These are phyloP conservation scores for Salix dunnii DNA, from an alignment of 345 rosid genomes.

Conservation along the genomic window DNA sequence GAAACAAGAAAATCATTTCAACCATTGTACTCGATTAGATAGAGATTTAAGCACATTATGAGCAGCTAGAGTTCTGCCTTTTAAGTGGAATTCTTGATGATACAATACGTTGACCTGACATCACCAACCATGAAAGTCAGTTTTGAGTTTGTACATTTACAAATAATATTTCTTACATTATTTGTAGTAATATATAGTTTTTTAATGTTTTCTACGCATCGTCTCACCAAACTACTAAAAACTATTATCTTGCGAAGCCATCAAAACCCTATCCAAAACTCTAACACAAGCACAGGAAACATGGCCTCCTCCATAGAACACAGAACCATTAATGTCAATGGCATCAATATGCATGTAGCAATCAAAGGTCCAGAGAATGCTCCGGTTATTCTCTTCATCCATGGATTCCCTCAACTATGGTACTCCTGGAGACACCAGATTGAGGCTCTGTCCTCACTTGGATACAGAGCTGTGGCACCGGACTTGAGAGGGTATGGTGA, in stretches of 20 bases:
- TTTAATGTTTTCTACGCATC: too few species aligned
- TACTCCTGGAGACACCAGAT: slow-evolving; percentile 18
- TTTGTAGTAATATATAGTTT: too few species aligned
- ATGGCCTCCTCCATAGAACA: neutral
- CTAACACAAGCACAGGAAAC: neutral
- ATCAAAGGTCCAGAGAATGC: neutral
- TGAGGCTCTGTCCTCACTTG: neutral
- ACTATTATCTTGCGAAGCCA: neutral
- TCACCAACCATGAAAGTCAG: too few species aligned
- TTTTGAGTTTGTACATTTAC: too few species aligned
- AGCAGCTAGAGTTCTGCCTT: too few species aligned
- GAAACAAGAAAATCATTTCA: too few species aligned
- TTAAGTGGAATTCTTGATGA: too few species aligned
- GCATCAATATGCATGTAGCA: slow-evolving; percentile 2
- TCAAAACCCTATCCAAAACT: neutral
- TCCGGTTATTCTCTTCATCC: slow-evolving; percentile 11
- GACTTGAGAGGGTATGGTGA: slow-evolving; percentile 17
- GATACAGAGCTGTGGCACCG: slow-evolving; percentile 10
- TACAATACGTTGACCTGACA: too few species aligned
- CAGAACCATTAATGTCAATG: neutral
- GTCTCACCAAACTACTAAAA: too few species aligned
- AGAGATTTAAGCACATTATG: too few species aligned
- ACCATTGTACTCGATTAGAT: too few species aligned
- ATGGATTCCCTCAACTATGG: slow-evolving; percentile 15
- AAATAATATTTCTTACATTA: too few species aligned